These are phyloP conservation scores for Barbarea vulgaris DNA, from an alignment of 345 rosid genomes.

Conservation along the genomic window DNA sequence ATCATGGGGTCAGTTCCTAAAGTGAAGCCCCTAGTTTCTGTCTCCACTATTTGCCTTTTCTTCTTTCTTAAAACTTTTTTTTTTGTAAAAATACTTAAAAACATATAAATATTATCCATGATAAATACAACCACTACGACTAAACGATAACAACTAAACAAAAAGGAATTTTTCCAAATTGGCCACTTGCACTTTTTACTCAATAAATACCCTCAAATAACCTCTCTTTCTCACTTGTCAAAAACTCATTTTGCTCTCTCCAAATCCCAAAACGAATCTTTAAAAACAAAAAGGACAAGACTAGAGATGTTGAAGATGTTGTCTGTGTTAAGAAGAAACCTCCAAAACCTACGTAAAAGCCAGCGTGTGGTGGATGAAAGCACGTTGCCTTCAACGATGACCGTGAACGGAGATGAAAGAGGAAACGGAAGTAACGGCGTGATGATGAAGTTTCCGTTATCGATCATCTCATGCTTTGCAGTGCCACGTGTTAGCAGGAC, in stretches of 20 bases:
- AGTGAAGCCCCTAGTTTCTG: slow-evolving; percentile 31
- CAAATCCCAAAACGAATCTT: background rate
- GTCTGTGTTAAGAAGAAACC: slow-evolving; percentile 43
- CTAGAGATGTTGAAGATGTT: slow-evolving; percentile 50
- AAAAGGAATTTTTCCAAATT: slow-evolving; percentile 27
- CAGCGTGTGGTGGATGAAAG: slow-evolving; percentile 77
- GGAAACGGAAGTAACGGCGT: background rate
- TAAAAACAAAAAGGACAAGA: background rate
- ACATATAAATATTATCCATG: slow-evolving; percentile 8
- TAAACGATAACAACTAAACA: slow-evolving; percentile 29
- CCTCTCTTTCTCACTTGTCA: slow-evolving; percentile 20
- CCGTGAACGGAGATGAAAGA: slow-evolving; percentile 31
- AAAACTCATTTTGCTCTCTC: slow-evolving; percentile 11
- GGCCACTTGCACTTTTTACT: slow-evolving; percentile 39
- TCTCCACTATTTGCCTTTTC: slow-evolving; percentile 33
- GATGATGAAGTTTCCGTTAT: slow-evolving; percentile 49
- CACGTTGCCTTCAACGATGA: slow-evolving; percentile 38
- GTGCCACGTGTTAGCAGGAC: slow-evolving; percentile 64
- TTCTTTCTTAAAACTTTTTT: background rate
- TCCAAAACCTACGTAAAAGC: slow-evolving; percentile 59
- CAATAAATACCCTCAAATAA: slow-evolving; percentile 29
- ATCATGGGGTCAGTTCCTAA: slow-evolving; percentile 35
- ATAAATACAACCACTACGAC: slow-evolving; percentile 34
- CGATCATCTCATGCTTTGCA: slow-evolving; percentile 72
- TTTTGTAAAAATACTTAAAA: background rate